Evolutionary conservation across 257 asterid species (phyloP).

Genomic region (Rehmannia glutinosa): DNA sequence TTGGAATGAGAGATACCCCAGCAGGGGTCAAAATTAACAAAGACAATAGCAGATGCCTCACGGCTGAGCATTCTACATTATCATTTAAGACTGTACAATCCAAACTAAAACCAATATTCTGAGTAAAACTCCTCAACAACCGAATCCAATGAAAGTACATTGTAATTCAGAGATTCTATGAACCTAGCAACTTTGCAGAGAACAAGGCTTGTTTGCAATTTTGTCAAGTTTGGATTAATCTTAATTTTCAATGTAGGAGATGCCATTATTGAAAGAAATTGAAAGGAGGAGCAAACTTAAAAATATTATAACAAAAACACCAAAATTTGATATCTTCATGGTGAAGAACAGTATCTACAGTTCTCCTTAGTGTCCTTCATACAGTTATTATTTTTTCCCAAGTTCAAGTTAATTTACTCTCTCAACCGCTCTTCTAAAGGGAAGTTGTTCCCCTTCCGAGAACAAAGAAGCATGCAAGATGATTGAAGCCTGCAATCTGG

Average conservation of each 20-base stretch:
- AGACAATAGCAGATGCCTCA: not conserved
- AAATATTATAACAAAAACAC: not conserved
- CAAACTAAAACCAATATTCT: not conserved
- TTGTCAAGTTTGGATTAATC: not conserved
- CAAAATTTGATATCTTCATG: not conserved
- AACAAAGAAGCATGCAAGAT: not conserved
- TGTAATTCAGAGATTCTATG: conserved; percentile 7
- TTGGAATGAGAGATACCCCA: not conserved
- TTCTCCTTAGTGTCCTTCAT: not conserved
- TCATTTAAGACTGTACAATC: not conserved
- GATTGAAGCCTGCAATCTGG: not conserved
- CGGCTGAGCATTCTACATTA: not conserved
- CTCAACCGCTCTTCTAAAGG: not conserved
- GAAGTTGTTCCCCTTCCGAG: not conserved
- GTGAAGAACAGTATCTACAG: not conserved
- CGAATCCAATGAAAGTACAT: not conserved
- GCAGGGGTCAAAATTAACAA: not conserved
- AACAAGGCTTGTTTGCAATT: not conserved
- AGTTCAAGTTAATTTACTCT: not conserved
- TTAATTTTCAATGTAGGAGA: not conserved
- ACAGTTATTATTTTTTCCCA: not conserved
- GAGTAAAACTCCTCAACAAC: not conserved
- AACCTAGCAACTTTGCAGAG: conserved; percentile 5
- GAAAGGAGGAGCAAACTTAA: not conserved
- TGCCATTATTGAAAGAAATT: not conserved